Conservation (phyloP, 352 stramenopile genomes). For the Aphanomyces astaci region DNA sequence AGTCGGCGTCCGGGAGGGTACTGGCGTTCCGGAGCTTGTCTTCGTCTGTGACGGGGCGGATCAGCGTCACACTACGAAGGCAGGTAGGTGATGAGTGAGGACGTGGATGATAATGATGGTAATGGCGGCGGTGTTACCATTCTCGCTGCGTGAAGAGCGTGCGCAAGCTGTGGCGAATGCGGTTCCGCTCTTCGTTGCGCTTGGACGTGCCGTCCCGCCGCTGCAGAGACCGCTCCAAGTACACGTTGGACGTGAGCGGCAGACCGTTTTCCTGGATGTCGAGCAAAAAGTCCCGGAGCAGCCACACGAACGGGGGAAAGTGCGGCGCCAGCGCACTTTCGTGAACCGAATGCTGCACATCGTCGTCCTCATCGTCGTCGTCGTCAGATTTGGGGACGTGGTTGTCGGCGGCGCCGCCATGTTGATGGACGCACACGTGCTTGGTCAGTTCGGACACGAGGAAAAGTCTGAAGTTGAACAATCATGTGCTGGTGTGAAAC, state of each 20-base stretch:
- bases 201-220: slow-evolving; percentile 34
- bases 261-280: slow-evolving; percentile 63
- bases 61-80: slow-evolving; percentile 55
- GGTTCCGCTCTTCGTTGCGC: slow-evolving; percentile 63
- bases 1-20: slow-evolving; percentile 38
- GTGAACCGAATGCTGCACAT: slow-evolving; percentile 32
- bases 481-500: not conserved
- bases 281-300: slow-evolving; percentile 76
- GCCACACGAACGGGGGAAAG: slow-evolving; percentile 77
- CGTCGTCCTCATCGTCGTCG: slow-evolving; percentile 21
- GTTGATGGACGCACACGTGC: slow-evolving; percentile 48
- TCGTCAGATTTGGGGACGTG: not conserved
- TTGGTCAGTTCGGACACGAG: slow-evolving; percentile 82
- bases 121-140: too few relatives aligned
- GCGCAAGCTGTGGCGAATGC: slow-evolving; percentile 53
- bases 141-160: slow-evolving; percentile 62
- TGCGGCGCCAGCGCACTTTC: slow-evolving; percentile 60
- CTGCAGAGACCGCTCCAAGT: slow-evolving; percentile 69
- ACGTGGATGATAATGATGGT: too few relatives aligned
- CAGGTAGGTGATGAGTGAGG: too few relatives aligned
- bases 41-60: slow-evolving; percentile 68
- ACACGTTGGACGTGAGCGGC: slow-evolving; percentile 53
- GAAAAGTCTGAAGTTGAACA: slow-evolving; percentile 33
- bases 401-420: slow-evolving; percentile 9
- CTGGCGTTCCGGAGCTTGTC: slow-evolving; percentile 47